phyloP scores from a whole-genome alignment of 805 yeast species.

The Starmerella floris region DNA sequence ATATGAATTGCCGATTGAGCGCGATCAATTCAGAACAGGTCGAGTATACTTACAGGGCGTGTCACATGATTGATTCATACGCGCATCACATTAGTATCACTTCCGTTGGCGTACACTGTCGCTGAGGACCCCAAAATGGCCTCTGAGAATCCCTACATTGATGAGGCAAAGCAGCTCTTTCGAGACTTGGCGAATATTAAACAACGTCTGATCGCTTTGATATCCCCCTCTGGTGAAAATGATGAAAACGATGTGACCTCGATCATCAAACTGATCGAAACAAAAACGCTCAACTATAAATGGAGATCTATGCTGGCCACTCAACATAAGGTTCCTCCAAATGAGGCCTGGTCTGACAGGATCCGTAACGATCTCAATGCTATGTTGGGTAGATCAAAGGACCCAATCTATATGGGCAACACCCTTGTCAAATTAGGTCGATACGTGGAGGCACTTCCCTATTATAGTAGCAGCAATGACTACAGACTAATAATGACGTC shows the following conservation, averaged over 20 bases:
- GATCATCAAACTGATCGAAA: background rate
- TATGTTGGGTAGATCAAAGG: slow-evolving; percentile 1
- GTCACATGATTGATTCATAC: no score
- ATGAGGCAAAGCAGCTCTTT: background rate
- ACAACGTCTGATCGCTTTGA: background rate
- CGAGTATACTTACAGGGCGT: no score
- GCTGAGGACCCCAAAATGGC: no score
- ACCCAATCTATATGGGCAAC: slow-evolving; percentile 4
- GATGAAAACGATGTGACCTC: slow-evolving; percentile 38
- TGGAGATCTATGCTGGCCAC: slow-evolving; percentile 5
- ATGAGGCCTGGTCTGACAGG: background rate
- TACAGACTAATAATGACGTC: slow-evolving; percentile 5
- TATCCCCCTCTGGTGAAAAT: background rate
- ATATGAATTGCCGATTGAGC: no score
- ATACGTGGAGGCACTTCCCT: slow-evolving; percentile 1
- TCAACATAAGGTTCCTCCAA: background rate
- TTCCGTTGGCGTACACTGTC: no score
- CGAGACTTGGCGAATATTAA: background rate
- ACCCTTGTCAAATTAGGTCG: slow-evolving; percentile 5
- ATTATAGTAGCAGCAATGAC: background rate
- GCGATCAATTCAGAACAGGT: no score
- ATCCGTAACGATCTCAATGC: slow-evolving; percentile 2
- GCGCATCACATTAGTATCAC: no score
- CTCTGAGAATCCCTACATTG: no score
- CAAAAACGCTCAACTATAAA: background rate